phyloP scores from a whole-genome alignment of 163 green algal species.

The Chlamydomonas reinhardtii region DNA sequence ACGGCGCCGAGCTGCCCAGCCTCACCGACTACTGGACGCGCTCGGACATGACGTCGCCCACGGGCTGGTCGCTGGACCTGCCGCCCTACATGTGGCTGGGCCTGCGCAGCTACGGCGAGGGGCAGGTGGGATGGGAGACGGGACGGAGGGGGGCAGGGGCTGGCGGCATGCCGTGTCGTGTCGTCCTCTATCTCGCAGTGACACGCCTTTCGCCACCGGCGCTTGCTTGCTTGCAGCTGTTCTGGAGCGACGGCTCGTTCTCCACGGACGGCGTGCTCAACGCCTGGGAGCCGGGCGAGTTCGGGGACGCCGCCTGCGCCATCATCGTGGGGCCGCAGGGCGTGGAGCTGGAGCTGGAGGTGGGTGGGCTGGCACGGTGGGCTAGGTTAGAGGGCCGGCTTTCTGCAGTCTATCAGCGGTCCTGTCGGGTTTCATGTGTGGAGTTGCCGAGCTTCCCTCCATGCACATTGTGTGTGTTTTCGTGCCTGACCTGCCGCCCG shows the following conservation, averaged over 20 bases:
- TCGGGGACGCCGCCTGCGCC: neutral
- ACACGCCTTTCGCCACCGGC: too few species aligned
- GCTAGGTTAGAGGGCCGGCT: too few species aligned
- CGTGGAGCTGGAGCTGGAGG: neutral
- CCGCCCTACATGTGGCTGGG: neutral
- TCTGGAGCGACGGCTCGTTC: neutral
- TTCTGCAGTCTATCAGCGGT: too few species aligned
- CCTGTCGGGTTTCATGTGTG: too few species aligned
- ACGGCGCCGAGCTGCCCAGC: neutral
- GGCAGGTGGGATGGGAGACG: neutral
- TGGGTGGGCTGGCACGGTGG: neutral
- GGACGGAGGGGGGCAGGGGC: too few species aligned
- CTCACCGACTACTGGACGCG: neutral
- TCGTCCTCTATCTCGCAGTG: too few species aligned
- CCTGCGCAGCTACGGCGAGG: neutral
- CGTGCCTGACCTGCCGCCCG: too few species aligned
- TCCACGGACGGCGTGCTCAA: neutral
- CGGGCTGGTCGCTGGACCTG: neutral
- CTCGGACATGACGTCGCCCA: neutral
- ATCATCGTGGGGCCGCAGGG: neutral
- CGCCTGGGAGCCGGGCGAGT: slow-evolving; percentile 1
- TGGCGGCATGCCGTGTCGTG: too few species aligned
- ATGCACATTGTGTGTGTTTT: too few species aligned
- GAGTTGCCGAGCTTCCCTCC: too few species aligned
- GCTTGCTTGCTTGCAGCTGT: neutral